Conservation (phyloP, 371 early-diverging fungal genomes). For the Mucor indicus region DNA sequence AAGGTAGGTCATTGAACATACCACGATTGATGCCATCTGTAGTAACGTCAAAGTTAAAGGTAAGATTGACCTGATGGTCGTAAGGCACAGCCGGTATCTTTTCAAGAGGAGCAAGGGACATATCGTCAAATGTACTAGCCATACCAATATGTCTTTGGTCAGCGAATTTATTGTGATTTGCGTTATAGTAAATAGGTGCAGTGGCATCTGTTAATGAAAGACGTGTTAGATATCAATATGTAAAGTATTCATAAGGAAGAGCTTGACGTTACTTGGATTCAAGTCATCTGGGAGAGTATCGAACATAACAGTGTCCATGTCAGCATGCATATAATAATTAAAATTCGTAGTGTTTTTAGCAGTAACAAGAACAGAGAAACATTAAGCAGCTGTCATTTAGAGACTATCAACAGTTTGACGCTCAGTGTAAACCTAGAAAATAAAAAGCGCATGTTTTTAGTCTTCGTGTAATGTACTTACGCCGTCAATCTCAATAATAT, state of each 20-base stretch:
- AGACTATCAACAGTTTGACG: slow-evolving; percentile 49
- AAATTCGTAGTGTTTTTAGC: slow-evolving; percentile 54
- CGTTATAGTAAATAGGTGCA: slow-evolving; percentile 50
- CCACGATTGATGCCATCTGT: slow-evolving; percentile 74
- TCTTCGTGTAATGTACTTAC: slow-evolving; percentile 29
- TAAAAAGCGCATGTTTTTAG: too few relatives aligned
- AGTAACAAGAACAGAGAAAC: slow-evolving; percentile 64
- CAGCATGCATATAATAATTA: slow-evolving; percentile 69
- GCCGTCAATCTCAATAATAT: slow-evolving; percentile 80
- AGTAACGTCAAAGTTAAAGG: slow-evolving; percentile 58
- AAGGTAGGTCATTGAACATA: slow-evolving; percentile 71
- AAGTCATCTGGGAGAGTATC: slow-evolving; percentile 56
- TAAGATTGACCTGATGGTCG: slow-evolving; percentile 46
- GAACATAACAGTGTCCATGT: slow-evolving; percentile 73
- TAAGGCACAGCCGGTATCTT: slow-evolving; percentile 28
- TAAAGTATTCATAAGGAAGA: too few relatives aligned
- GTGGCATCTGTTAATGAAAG: slow-evolving; percentile 26
- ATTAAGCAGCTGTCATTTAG: slow-evolving; percentile 61
- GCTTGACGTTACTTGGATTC: slow-evolving; percentile 10
- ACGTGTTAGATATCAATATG: not conserved
- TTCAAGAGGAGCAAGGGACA: slow-evolving; percentile 39
- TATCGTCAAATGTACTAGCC: slow-evolving; percentile 36
- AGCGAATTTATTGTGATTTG: slow-evolving; percentile 27
- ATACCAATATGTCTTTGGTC: slow-evolving; percentile 23
- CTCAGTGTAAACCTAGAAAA: slow-evolving; percentile 15